Evolutionary conservation across 2,329 filamentous ascomycete species (phyloP).

Genomic region (Cladophialophora immunda): DNA sequence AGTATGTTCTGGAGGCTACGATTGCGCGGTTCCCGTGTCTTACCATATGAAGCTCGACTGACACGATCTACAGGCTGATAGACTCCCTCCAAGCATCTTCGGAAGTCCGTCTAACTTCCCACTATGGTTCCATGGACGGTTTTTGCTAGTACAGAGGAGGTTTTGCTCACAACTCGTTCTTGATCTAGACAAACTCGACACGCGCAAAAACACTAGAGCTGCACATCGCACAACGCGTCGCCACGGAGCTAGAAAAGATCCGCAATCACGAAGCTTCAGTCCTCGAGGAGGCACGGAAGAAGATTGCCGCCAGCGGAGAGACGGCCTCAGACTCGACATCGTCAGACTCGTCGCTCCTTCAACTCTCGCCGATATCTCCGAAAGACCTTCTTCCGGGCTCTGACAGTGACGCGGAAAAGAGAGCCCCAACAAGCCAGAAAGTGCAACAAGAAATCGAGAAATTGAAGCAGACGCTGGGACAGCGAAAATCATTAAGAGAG

Average conservation of each 20-base stretch:
- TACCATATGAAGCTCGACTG: constrained; percentile 53
- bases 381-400: constrained; percentile 41
- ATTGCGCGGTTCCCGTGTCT: not conserved
- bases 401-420: constrained; percentile 35
- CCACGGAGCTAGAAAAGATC: constrained; percentile 82
- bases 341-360: constrained; percentile 32
- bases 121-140: no score
- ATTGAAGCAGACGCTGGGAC: constrained; percentile 61
- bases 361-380: constrained; percentile 52
- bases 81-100: constrained; percentile 83
- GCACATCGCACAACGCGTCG: constrained; percentile 86
- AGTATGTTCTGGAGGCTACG: constrained; percentile 42
- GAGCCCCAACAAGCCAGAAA: constrained; percentile 46
- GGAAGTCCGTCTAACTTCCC: constrained; percentile 75
- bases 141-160: not conserved
- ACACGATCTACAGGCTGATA: constrained; percentile 61
- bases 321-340: constrained; percentile 30
- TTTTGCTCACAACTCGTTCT: constrained; percentile 20
- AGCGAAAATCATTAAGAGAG: constrained; percentile 66
- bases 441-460: constrained; percentile 67
- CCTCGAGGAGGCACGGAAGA: constrained; percentile 73
- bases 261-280: constrained; percentile 74
- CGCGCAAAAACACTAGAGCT: constrained; percentile 85
- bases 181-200: constrained; percentile 81
- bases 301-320: constrained; percentile 49